Evolutionary conservation across 805 yeast genomes (phyloP), one percentile per base, ranked within the genome.

Genomic region (Lachancea nothofagi): DNA sequence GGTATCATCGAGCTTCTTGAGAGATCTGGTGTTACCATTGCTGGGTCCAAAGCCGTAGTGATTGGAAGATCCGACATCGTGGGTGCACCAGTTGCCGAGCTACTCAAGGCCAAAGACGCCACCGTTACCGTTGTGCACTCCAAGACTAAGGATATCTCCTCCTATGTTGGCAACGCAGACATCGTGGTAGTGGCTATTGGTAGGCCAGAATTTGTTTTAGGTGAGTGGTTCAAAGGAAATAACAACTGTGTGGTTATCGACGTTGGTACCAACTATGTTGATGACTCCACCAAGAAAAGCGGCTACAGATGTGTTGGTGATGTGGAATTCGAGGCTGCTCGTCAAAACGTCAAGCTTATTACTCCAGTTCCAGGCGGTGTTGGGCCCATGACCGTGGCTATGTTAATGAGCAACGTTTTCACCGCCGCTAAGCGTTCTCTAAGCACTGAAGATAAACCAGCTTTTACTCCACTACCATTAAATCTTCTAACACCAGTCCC

Each of bases 291-390:
- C 32, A 78, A 72, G 61, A 83, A 83, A 57, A 70, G 80, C 3
- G 93, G 93, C 33, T 69, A 72, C 49, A 74, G 76, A 59, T 70
- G 83, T 62, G 88, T 81, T 39, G 94, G 94, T 44, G 94, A 84
- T 57, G 86, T 78, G 42, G 86, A 82, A 42, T 82, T 70, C 48
- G 77, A 71, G 34, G 64, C 72, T 26, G 77, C 80, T 41, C 41
- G 47, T 8, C 49, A 59, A 28, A 42, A 53, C 26, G 59, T 65
- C 28, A 64, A 66, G 38, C 70, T 72, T 51, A 69, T 83, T 47
- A 84, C 94, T n/a, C 94, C 94, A 7, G 94, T 84, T 43, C 94
- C 94, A 38, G 94, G 94, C 59, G 94, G 94, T 49, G 94, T 84
- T 48, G 94, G 94, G 38, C 94, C 94, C 57, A 84, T 84, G 94